Evolutionary conservation across 768 basidiomycete genomes (phyloP).

Genomic region (Pulveroboletus sp.): DNA sequence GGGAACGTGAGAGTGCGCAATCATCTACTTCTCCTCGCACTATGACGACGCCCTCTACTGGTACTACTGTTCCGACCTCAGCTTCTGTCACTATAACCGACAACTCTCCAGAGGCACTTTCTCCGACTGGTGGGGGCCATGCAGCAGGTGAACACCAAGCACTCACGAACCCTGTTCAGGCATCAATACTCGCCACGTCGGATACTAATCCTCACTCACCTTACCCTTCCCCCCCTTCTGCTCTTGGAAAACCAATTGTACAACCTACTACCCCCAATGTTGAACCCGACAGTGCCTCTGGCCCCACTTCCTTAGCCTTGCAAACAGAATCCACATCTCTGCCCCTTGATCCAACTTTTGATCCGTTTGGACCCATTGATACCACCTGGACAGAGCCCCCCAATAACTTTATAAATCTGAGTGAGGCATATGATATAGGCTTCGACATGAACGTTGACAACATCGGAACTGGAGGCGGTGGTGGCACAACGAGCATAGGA

Average conservation of each 20-base stretch:
- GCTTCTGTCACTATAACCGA: constrained; percentile 5
- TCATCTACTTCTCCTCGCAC: constrained; percentile 26
- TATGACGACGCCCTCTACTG: constrained; percentile 21
- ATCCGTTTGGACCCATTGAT: constrained; percentile 42
- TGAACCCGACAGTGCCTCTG: constrained; percentile 25
- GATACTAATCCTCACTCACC: constrained; percentile 23
- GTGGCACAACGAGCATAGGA: constrained; percentile 19
- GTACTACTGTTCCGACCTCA: constrained; percentile 7
- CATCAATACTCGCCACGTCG: constrained; percentile 9
- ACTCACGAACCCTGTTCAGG: constrained; percentile 11
- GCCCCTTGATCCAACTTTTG: constrained; percentile 32
- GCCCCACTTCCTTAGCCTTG: constrained; percentile 3
- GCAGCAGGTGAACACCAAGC: constrained; percentile 19
- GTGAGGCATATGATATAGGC: constrained; percentile 40
- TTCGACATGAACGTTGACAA: constrained; percentile 43
- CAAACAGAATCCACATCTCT: constrained; percentile 16
- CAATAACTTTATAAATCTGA: constrained; percentile 35
- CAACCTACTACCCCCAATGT: constrained; percentile 2
- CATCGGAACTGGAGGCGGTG: constrained; percentile 28
- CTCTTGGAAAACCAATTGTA: constrained; percentile 23
- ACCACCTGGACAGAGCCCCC: constrained; percentile 36
- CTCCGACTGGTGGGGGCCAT: constrained; percentile 10
- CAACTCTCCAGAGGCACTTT: constrained; percentile 14
- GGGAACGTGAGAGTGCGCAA: constrained; percentile 52
- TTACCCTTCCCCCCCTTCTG: constrained; percentile 61